A percentile compares a stretch with the other conserved stretches of the same genome.
Evolutionary conservation across 495 filamentous ascomycete genomes (phyloP).

Genomic region (Penicillium cosmopolitanum): DNA sequence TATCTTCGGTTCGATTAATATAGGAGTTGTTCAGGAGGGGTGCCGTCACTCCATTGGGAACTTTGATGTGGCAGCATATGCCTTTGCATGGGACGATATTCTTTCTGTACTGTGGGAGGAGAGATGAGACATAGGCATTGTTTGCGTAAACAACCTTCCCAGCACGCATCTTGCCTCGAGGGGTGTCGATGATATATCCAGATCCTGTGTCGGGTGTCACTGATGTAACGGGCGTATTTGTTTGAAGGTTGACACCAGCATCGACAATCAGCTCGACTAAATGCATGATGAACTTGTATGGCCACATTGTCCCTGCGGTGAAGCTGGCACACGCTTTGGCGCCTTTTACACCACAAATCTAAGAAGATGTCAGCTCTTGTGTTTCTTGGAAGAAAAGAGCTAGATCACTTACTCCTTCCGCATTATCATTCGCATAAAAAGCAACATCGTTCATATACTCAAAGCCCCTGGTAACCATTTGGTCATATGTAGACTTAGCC

Average conservation of each 20-base stretch:
- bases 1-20: slow-evolving; percentile 33
- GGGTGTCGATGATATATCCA: slow-evolving; percentile 56
- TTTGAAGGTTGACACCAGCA: slow-evolving; percentile 62
- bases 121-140: slow-evolving; percentile 69
- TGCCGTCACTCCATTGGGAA: slow-evolving; percentile 58
- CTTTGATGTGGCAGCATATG: slow-evolving; percentile 67
- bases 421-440: slow-evolving; percentile 32
- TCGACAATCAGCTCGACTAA: slow-evolving; percentile 57
- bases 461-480: slow-evolving; percentile 24
- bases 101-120: slow-evolving; percentile 60
- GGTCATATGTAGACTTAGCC: slow-evolving; percentile 34
- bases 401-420: slow-evolving; percentile 32
- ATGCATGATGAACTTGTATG: slow-evolving; percentile 66
- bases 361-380: background rate
- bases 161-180: slow-evolving; percentile 56
- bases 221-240: slow-evolving; percentile 57
- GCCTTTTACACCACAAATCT: slow-evolving; percentile 38
- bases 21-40: slow-evolving; percentile 40
- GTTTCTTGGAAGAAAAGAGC: background rate
- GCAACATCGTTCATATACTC: slow-evolving; percentile 37
- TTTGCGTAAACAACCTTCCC: slow-evolving; percentile 66
- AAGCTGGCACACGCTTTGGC: slow-evolving; percentile 36
- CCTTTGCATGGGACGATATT: slow-evolving; percentile 60
- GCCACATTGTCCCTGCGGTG: slow-evolving; percentile 63
- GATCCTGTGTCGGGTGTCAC: slow-evolving; percentile 33